Evolutionary conservation across 2,329 filamentous ascomycete genomes (phyloP).

Genomic region (Gnomoniopsis smithogilvyi): DNA sequence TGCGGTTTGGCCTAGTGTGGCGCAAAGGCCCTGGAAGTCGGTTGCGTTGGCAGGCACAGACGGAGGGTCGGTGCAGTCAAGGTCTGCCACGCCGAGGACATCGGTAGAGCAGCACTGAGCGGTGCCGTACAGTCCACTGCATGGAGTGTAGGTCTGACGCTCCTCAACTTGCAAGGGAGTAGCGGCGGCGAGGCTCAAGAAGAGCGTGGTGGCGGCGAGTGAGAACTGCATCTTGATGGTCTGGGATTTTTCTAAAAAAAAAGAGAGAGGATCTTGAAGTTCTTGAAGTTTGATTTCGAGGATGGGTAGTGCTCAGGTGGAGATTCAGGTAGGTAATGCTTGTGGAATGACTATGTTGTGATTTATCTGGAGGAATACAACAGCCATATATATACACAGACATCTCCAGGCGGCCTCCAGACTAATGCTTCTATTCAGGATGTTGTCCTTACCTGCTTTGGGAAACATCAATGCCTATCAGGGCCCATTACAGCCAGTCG

Average conservation of each 20-base stretch:
- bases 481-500: neutral
- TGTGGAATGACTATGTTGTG: neutral
- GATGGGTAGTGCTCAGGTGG: neutral
- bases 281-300: neutral
- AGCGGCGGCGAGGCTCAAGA: constrained; percentile 8
- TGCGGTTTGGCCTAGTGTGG: constrained; percentile 49
- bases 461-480: neutral
- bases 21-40: constrained; percentile 36
- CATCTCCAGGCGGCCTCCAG: neutral
- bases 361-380: neutral
- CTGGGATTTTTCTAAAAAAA: neutral
- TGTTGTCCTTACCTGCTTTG: neutral
- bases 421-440: neutral
- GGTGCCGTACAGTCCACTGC: constrained; percentile 38
- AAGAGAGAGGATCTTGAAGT: neutral
- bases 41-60: constrained; percentile 18
- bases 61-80: constrained; percentile 46
- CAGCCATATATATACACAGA: neutral
- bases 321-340: neutral
- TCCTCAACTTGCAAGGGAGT: constrained; percentile 28
- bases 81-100: constrained; percentile 53
- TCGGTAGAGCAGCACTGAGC: constrained; percentile 61
- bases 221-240: constrained; percentile 14
- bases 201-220: constrained; percentile 9
- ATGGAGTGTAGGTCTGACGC: constrained; percentile 38